Evolutionary conservation across 164 flowering plant species (phyloP).

Genomic region (Warburgia ugandensis): DNA sequence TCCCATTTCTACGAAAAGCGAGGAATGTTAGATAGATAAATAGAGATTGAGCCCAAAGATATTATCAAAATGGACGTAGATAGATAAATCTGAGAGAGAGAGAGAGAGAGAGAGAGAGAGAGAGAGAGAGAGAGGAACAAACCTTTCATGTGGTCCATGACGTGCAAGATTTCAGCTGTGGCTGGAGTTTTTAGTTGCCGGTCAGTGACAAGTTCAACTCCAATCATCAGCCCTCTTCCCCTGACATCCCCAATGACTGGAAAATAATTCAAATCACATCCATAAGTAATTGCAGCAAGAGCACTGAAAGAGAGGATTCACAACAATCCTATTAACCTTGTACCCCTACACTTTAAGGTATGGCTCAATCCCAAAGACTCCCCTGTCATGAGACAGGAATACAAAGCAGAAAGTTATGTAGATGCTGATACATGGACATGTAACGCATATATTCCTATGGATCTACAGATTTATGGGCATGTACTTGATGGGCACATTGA

Average conservation of each 20-base stretch:
- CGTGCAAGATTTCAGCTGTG: constrained; percentile 57
- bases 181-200: constrained; percentile 79
- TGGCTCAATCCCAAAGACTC: no score
- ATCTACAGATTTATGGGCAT: not conserved
- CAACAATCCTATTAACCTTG: not conserved
- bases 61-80: not conserved
- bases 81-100: not conserved
- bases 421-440: no score
- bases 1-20: constrained; percentile 53
- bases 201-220: constrained; percentile 90
- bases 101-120: constrained; percentile 2
- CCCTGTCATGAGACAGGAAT: no score
- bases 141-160: constrained; percentile 97
- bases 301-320: not conserved
- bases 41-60: not conserved
- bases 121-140: constrained; percentile 7
- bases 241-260: constrained; percentile 95
- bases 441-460: no score
- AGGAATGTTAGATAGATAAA: not conserved
- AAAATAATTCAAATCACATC: not conserved
- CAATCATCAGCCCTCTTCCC: constrained; percentile 86
- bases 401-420: no score
- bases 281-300: not conserved
- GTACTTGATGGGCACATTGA: not conserved
- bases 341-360: no score